Evolutionary conservation across 192 early-diverging fungal genomes (phyloP).

Genomic region (Dispira parvispora): DNA sequence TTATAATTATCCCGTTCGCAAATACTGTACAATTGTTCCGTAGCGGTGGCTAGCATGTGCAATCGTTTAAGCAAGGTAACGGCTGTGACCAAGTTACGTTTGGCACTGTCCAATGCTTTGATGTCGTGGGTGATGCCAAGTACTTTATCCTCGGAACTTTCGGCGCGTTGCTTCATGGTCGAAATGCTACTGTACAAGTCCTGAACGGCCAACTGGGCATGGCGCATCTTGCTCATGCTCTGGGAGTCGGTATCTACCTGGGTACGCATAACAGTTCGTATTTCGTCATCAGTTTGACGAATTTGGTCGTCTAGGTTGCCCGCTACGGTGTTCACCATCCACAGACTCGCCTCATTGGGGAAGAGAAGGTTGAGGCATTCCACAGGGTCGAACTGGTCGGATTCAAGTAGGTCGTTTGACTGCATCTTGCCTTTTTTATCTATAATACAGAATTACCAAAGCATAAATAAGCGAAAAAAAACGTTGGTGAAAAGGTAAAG

Average conservation of each 20-base stretch:
- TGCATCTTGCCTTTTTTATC: too few relatives aligned
- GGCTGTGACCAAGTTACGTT: slow-evolving; percentile 70
- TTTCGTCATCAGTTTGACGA: slow-evolving; percentile 37
- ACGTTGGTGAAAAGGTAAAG: too few relatives aligned
- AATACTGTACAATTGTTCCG: slow-evolving; percentile 52
- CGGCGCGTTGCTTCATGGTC: slow-evolving; percentile 71
- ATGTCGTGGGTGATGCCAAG: slow-evolving; percentile 94
- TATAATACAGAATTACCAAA: too few relatives aligned
- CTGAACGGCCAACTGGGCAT: slow-evolving; percentile 63
- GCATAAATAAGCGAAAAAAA: too few relatives aligned
- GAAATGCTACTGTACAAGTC: slow-evolving; percentile 62
- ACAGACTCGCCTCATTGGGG: slow-evolving; percentile 34
- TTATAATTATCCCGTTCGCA: slow-evolving; percentile 51
- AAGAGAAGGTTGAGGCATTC: slow-evolving; percentile 70
- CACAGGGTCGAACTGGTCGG: slow-evolving; percentile 48
- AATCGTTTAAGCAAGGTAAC: slow-evolving; percentile 68
- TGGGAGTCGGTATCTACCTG: slow-evolving; percentile 45
- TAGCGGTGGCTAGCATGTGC: slow-evolving; percentile 72
- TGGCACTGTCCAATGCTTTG: slow-evolving; percentile 83
- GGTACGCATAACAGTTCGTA: slow-evolving; percentile 47
- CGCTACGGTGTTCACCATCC: slow-evolving; percentile 41
- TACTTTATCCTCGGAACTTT: slow-evolving; percentile 71
- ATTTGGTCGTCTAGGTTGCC: slow-evolving; percentile 42
- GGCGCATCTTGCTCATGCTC: slow-evolving; percentile 43
- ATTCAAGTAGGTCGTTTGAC: slow-evolving; percentile 24